Base-by-base conservation (phyloP, 192 early-diverging fungal species). In the Gamsiella multidivaricata region DNA sequence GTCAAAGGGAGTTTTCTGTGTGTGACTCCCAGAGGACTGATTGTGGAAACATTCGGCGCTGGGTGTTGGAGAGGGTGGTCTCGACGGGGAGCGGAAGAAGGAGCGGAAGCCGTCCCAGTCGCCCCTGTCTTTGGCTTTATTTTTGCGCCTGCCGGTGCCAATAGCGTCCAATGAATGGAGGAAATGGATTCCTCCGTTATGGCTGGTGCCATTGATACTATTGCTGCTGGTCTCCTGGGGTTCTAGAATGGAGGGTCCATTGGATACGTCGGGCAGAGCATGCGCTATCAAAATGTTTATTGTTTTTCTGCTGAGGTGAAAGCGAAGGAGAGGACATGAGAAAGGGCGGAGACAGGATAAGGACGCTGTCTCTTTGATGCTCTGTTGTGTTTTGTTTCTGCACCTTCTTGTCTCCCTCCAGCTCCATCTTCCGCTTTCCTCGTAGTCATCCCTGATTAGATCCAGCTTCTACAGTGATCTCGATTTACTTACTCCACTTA, bases 1-100 rank as follows among this genome's bases (percentile, higher is more conserved):
- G 17, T 37, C 45, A 22, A 57, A 49, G 41, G 65, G 53, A 0
- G 74, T 68, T 31, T 78, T 76, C 33, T 59, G 57, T 15, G 65
- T 49, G 26, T 67, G 61, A 14, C 34, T 56, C 6, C 34, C 36
- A n/a, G 12, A n/a, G 14, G 54, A 39, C 36, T 9, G 49, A n/a
- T n/a, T n/a, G 60, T 18, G 22, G 26, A 26, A 9, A 2, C n/a
- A 28, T 54, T 78, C 74, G 1, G 64, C 14, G 23, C 28, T n/a
- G 26, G 49, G 55, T 18, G 56, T 52, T 5, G 67, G 74, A 2
- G 74, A 78, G n/a, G 74, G 65, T 26, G 74, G 74, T 33, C 74
- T 52, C 11, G 74, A 78, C 0, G 73, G 26, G 32, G 65, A 58
- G 46, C 74, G 74, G 32, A 78, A 78, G 32, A 78, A 78, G 29